A percentile compares a stretch with the other conserved stretches of the same genome.
phyloP scores from a whole-genome alignment of 2,329 filamentous ascomycete species.

The Clarireedia paspali region DNA sequence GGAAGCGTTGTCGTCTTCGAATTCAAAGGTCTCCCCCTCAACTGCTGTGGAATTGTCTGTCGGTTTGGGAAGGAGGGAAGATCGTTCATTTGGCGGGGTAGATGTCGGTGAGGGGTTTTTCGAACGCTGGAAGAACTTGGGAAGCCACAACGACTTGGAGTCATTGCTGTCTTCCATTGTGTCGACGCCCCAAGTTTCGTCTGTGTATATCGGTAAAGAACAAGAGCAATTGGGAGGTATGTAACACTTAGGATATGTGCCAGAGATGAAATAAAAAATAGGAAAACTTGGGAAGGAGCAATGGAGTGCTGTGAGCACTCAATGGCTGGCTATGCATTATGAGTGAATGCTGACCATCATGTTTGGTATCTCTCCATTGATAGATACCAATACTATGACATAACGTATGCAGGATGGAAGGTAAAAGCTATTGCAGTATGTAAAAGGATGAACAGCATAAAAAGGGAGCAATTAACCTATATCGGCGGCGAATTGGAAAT shows the following conservation, averaged over 20 bases:
- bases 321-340: too few relatives aligned
- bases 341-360: too few relatives aligned
- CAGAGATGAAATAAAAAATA: not conserved
- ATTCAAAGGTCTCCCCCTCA: conserved; percentile 22
- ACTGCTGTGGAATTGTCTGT: conserved; percentile 7
- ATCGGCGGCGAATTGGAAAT: not conserved
- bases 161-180: conserved; percentile 12
- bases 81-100: conserved; percentile 26
- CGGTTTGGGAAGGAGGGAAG: conserved; percentile 22
- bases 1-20: conserved; percentile 18
- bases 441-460: too few relatives aligned
- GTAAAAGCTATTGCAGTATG: too few relatives aligned
- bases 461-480: too few relatives aligned
- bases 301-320: too few relatives aligned
- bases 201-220: not conserved
- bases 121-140: conserved; percentile 18
- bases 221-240: not conserved
- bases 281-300: too few relatives aligned
- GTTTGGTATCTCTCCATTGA: too few relatives aligned
- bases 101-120: conserved; percentile 12
- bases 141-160: conserved; percentile 23
- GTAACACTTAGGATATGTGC: not conserved
- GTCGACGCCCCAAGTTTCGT: not conserved
- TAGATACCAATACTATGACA: too few relatives aligned
- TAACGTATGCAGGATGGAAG: too few relatives aligned